Conservation (phyloP, 2,329 filamentous ascomycete genomes). For the Diaporthe citri region DNA sequence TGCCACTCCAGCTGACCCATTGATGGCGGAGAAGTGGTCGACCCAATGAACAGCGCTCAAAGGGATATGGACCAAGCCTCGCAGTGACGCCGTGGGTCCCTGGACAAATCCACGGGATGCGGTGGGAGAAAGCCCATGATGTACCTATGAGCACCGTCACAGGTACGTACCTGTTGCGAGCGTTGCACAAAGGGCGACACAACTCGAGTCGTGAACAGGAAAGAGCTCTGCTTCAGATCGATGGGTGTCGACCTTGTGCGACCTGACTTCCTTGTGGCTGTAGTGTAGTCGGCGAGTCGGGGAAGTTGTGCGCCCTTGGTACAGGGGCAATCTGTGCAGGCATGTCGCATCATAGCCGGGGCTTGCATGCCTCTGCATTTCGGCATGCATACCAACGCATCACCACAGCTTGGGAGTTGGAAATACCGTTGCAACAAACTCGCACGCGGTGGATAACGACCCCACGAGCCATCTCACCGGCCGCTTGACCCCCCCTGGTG, state of each 20-base stretch:
- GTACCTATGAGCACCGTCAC: constrained; percentile 8
- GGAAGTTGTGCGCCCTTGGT: constrained; percentile 32
- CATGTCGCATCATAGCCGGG: constrained; percentile 25
- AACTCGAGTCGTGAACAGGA: constrained; percentile 22
- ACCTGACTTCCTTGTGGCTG: constrained; percentile 36
- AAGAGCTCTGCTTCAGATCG: constrained; percentile 15
- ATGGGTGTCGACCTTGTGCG: constrained; percentile 22
- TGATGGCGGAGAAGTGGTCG: constrained; percentile 23
- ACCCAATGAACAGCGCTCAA: not conserved
- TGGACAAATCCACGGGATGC: not conserved
- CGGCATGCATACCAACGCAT: constrained; percentile 30
- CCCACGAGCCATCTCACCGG: constrained; percentile 16
- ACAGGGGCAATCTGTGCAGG: constrained; percentile 8
- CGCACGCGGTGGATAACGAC: constrained; percentile 12
- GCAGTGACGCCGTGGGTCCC: constrained; percentile 11
- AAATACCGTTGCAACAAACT: constrained; percentile 34
- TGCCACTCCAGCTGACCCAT: constrained; percentile 21
- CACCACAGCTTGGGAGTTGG: constrained; percentile 28
- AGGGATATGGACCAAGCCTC: constrained; percentile 20
- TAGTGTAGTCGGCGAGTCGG: constrained; percentile 39
- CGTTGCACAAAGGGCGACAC: constrained; percentile 28
- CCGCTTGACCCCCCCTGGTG: not conserved
- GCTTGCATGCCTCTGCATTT: constrained; percentile 27
- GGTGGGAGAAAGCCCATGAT: constrained; percentile 7
- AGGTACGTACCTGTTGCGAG: constrained; percentile 27